Base-by-base conservation (phyloP, 164 flowering plant genomes). In the Vitis rupestris region DNA sequence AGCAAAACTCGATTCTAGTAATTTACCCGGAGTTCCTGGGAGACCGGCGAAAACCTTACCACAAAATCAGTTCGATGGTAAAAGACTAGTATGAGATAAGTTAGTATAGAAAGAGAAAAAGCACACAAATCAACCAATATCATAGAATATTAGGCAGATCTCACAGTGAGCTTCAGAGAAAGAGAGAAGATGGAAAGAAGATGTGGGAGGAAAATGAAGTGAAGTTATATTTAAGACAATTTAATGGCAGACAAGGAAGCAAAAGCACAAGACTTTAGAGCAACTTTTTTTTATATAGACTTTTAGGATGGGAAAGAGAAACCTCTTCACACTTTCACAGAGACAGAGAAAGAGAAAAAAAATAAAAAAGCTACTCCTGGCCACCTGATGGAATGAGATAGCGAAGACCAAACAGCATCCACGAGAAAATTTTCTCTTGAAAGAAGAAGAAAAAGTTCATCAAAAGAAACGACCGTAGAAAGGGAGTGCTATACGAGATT, bases 211-310 rank as follows among this genome's bases (percentile, higher is more conserved):
- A 56, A 56, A 61, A 51, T 16, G 30, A 48, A 7, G 65, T 31
- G 44, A 37, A 10, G 59, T 50, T 67, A 58, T 68, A 65, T 73
- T 72, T 58, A 78, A 53, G 72, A 60, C 44, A 19, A 67, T 74
- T 65, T 66, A 55, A 75, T 78, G 83, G 77, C 74, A 69, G 84
- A 71, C 79, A 71, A 60, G 58, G 79, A 72, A 70, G 63, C 76
- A 74, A 83, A 81, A 81, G 84, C 71, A 60, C 69, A 59, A 67
- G 61, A 47, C 78, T 78, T 75, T 78, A 65, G 69, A 16, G 68
- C 63, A 58, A 65, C 65, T 52, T 67, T 70, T 68, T 52, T 66
- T 69, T 70, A 66, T 59, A 48, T 8, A 56, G 69, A 48, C 66
- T 65, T 73, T 64, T 54, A 10, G 37, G 10, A 49, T 13, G 15